Conservation (phyloP, 192 early-diverging fungal genomes). For the Backusella sp. region DNA sequence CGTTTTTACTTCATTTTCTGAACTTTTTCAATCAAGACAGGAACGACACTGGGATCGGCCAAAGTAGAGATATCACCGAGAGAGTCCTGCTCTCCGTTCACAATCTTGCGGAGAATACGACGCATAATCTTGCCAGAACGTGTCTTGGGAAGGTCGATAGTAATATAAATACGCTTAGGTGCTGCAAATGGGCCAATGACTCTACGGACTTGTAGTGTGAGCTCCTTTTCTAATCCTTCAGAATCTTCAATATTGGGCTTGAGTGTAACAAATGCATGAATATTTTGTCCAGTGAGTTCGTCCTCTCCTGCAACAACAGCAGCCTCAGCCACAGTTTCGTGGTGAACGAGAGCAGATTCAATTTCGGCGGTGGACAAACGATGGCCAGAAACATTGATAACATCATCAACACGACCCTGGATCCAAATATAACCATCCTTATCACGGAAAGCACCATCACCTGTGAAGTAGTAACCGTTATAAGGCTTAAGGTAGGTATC, state of each 20-base stretch:
- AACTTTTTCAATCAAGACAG: slow-evolving; percentile 23
- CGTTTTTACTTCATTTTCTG: neutral
- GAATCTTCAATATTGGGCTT: slow-evolving; percentile 59
- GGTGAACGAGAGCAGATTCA: slow-evolving; percentile 83
- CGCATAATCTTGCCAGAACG: slow-evolving; percentile 96
- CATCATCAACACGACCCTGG: slow-evolving; percentile 83
- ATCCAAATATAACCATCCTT: slow-evolving; percentile 96
- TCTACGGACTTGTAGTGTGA: slow-evolving; percentile 73
- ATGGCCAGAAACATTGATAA: slow-evolving; percentile 95
- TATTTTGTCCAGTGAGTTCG: slow-evolving; percentile 86
- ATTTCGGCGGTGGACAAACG: slow-evolving; percentile 91
- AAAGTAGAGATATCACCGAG: slow-evolving; percentile 88
- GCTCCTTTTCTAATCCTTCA: slow-evolving; percentile 53
- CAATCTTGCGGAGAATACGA: slow-evolving; percentile 89
- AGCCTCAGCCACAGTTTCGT: slow-evolving; percentile 81
- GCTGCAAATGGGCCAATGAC: slow-evolving; percentile 93
- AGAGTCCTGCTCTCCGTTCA: slow-evolving; percentile 76
- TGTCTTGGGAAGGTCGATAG: slow-evolving; percentile 92
- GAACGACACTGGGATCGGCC: slow-evolving; percentile 64
- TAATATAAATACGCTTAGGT: slow-evolving; percentile 83
- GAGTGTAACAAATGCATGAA: slow-evolving; percentile 80
- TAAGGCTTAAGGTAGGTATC: slow-evolving; percentile 92
- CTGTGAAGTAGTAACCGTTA: slow-evolving; percentile 91
- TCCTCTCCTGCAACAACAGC: slow-evolving; percentile 87
- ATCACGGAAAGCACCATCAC: slow-evolving; percentile 90